Conservation (phyloP, 2,329 filamentous ascomycete species). For the Hypoxylon sp. region DNA sequence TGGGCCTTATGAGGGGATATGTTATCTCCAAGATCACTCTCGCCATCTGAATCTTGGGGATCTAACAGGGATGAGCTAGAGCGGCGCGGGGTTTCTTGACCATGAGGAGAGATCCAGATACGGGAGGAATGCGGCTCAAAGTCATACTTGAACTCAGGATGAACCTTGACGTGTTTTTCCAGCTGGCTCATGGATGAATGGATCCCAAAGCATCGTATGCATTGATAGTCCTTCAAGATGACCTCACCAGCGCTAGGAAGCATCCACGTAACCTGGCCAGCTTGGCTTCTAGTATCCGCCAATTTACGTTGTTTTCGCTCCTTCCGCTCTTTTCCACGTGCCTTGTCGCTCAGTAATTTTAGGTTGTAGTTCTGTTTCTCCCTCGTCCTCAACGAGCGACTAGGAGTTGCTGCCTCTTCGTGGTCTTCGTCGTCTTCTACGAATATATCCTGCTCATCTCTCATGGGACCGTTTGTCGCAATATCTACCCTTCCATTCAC, state of each 20-base stretch:
- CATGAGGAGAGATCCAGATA: conserved; percentile 50
- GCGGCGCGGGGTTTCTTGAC: conserved; percentile 48
- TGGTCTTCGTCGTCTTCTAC: conserved; percentile 59
- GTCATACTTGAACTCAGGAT: conserved; percentile 62
- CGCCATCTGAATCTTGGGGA: conserved; percentile 46
- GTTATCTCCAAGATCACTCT: conserved; percentile 48
- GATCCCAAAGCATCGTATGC: conserved; percentile 65
- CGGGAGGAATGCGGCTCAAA: conserved; percentile 54
- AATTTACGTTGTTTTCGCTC: conserved; percentile 59
- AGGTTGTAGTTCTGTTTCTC: conserved; percentile 71
- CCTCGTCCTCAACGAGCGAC: conserved; percentile 65
- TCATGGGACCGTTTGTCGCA: conserved; percentile 44
- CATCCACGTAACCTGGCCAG: conserved; percentile 61
- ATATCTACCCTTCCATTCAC: conserved; percentile 52
- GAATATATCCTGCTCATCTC: conserved; percentile 45
- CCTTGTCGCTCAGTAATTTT: conserved; percentile 71
- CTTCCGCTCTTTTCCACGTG: conserved; percentile 65
- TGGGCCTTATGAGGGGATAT: conserved; percentile 47
- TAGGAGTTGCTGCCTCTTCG: conserved; percentile 67
- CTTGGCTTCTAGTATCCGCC: conserved; percentile 48
- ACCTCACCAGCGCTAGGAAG: conserved; percentile 63
- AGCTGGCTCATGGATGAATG: conserved; percentile 65
- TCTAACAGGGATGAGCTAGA: conserved; percentile 44
- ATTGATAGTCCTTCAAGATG: conserved; percentile 64
- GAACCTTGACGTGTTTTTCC: conserved; percentile 64